phyloP scores from a whole-genome alignment of 1,284 basidiomycete species.

The Boletus mariae region DNA sequence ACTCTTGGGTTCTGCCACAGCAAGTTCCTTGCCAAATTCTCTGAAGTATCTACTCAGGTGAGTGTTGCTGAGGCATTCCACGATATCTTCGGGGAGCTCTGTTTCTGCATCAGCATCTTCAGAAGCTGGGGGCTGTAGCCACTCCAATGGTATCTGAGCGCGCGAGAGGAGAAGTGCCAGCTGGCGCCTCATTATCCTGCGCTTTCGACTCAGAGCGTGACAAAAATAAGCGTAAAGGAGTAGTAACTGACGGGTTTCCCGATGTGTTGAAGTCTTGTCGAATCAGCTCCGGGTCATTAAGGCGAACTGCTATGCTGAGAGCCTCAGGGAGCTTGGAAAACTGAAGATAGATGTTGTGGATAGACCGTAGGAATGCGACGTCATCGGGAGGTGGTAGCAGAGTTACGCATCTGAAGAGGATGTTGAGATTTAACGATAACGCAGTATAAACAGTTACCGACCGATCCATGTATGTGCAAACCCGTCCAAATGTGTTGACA shows the following conservation, averaged over 20 bases:
- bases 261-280: conserved; percentile 84
- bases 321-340: conserved; percentile 92
- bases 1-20: conserved; percentile 85
- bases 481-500: conserved; percentile 84
- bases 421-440: conserved; percentile 11
- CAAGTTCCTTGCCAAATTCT: conserved; percentile 93
- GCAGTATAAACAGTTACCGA: conserved; percentile 37
- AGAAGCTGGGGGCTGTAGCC: conserved; percentile 64
- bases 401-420: conserved; percentile 70
- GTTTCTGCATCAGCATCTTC: conserved; percentile 58
- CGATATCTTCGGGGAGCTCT: conserved; percentile 79
- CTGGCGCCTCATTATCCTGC: conserved; percentile 90
- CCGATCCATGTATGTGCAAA: conserved; percentile 98
- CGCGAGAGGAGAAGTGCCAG: conserved; percentile 93
- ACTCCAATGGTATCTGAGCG: conserved; percentile 88
- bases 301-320: conserved; percentile 81
- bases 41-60: conserved; percentile 84
- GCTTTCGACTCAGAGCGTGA: conserved; percentile 12
- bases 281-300: conserved; percentile 82
- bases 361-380: conserved; percentile 84
- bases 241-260: conserved; percentile 67
- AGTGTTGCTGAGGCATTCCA: conserved; percentile 83
- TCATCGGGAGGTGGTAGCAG: conserved; percentile 95
- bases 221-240: background rate
- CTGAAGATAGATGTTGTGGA: conserved; percentile 87